Conservation (phyloP, 805 yeast genomes). For the Saccharomycopsis oosterbeekiorum region DNA sequence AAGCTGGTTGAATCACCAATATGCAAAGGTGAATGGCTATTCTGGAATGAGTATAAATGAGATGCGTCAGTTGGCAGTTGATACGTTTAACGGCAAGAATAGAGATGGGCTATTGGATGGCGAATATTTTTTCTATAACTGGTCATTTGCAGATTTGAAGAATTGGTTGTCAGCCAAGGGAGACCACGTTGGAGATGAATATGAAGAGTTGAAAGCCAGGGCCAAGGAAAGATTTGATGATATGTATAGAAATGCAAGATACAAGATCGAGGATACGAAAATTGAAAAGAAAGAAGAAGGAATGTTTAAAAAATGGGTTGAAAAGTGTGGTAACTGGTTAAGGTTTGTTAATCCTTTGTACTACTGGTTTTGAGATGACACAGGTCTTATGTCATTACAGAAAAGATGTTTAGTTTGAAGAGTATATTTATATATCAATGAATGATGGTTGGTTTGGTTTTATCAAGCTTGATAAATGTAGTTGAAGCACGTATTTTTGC, state of each 20-base stretch:
- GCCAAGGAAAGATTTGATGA: background rate
- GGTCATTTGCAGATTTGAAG: slow-evolving; percentile 2
- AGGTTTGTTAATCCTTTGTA: background rate
- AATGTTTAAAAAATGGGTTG: background rate
- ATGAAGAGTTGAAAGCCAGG: background rate
- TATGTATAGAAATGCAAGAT: background rate
- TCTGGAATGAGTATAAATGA: background rate
- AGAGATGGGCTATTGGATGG: background rate
- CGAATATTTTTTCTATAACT: background rate
- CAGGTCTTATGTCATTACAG: too few species aligned
- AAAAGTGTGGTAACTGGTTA: background rate
- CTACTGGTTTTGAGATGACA: background rate
- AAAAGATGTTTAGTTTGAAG: too few species aligned
- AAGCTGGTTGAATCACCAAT: background rate
- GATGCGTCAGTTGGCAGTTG: background rate
- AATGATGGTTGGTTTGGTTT: too few species aligned
- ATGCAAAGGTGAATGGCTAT: background rate
- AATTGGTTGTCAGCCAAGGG: slow-evolving; percentile 1
- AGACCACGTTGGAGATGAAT: background rate
- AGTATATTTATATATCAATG: too few species aligned
- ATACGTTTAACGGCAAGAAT: background rate
- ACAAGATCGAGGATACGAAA: background rate
- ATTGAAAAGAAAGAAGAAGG: background rate
- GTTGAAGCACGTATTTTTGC: too few species aligned
- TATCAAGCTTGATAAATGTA: too few species aligned